phyloP scores from a whole-genome alignment of 208 protist genomes.

The Naegleria fowleri region DNA sequence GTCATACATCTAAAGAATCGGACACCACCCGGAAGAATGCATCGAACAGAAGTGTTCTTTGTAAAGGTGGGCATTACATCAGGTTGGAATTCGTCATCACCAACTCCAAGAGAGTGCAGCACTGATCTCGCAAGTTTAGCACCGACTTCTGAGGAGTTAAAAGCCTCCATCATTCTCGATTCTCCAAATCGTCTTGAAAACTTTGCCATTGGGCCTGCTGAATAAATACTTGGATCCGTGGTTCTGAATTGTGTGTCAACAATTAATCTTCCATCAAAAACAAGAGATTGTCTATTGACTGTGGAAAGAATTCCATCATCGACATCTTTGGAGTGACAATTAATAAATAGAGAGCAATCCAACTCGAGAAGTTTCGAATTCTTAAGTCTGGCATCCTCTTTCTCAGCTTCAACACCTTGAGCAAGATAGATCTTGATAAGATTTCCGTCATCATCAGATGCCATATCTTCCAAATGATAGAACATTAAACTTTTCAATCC shows the following conservation, averaged over 20 bases:
- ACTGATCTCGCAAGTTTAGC: constrained; percentile 60
- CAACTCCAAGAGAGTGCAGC: constrained; percentile 63
- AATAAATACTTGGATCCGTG: constrained; percentile 66
- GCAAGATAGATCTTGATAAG: constrained; percentile 25
- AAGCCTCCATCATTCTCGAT: constrained; percentile 68
- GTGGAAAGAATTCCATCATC: constrained; percentile 69
- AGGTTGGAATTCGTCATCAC: neutral
- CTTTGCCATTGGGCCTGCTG: constrained; percentile 75
- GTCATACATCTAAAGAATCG: neutral
- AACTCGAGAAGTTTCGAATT: constrained; percentile 64
- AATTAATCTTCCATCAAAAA: constrained; percentile 83
- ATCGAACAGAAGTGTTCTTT: neutral
- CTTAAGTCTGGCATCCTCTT: neutral
- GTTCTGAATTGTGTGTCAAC: constrained; percentile 74
- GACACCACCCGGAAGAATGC: neutral
- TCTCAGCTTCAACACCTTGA: neutral
- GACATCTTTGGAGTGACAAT: constrained; percentile 76
- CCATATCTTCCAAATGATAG: constrained; percentile 20
- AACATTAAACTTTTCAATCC: neutral
- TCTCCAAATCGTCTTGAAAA: constrained; percentile 78
- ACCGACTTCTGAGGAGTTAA: constrained; percentile 71
- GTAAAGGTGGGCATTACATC: neutral
- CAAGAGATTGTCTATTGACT: constrained; percentile 76
- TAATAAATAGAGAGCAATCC: constrained; percentile 67
- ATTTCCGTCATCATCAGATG: constrained; percentile 33